Conservation (phyloP, 495 filamentous ascomycete genomes). For the Physcia stellaris region DNA sequence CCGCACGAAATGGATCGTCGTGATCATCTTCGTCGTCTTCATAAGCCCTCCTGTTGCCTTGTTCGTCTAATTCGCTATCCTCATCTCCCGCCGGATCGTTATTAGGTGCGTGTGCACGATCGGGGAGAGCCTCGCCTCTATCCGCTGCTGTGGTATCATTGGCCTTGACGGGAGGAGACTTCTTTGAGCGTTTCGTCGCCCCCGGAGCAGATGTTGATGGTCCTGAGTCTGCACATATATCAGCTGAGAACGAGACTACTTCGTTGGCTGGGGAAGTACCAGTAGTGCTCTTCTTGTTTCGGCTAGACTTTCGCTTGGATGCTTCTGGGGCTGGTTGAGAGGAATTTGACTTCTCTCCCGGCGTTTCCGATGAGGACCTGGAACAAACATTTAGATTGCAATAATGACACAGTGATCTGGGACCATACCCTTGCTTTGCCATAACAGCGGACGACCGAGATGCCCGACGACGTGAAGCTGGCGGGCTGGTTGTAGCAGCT, state of each 20-base stretch:
- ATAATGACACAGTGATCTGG: no score
- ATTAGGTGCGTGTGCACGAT: conserved; percentile 23
- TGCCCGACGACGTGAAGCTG: conserved; percentile 42
- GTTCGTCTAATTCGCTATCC: conserved; percentile 50
- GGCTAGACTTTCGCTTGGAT: conserved; percentile 53
- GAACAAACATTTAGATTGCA: conserved; percentile 9
- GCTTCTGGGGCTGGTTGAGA: conserved; percentile 34
- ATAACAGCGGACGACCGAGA: conserved; percentile 54
- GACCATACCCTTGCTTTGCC: conserved; percentile 67
- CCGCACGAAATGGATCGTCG: conserved; percentile 63
- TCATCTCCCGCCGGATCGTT: conserved; percentile 37
- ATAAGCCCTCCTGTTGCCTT: conserved; percentile 26
- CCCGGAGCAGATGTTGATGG: conserved; percentile 5
- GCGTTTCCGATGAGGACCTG: conserved; percentile 31
- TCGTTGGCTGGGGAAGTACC: conserved; percentile 5
- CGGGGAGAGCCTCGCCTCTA: conserved; percentile 24
- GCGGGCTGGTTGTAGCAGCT: conserved; percentile 19
- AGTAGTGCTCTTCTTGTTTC: conserved; percentile 43
- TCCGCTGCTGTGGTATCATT: conserved; percentile 39
- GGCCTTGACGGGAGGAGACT: conserved; percentile 38
- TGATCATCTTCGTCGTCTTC: conserved; percentile 54
- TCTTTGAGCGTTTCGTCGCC: conserved; percentile 39
- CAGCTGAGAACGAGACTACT: neutral
- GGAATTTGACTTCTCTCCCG: conserved; percentile 29
- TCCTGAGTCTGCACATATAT: conserved; percentile 8